These are phyloP conservation scores for Cantharellus anzutake DNA, from an alignment of 768 basidiomycete genomes.

Conservation along the genomic window DNA sequence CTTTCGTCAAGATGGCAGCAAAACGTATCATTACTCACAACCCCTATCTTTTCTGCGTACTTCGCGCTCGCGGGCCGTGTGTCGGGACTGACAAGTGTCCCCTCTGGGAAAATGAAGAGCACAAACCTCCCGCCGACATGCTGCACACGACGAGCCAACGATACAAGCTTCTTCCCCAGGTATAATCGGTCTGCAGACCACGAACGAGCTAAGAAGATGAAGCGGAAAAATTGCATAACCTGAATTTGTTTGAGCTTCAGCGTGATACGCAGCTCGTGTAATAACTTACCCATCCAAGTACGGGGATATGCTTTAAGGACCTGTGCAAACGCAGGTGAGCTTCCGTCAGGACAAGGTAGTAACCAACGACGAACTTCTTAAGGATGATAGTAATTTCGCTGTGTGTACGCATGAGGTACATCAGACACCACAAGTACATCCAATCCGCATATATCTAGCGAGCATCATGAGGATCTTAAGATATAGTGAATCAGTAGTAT, in stretches of 20 bases:
- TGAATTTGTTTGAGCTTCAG: constrained; percentile 13
- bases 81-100: constrained; percentile 75
- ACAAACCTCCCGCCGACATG: constrained; percentile 32
- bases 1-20: neutral
- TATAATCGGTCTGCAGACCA: constrained; percentile 71
- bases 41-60: constrained; percentile 74
- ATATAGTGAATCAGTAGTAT: too few relatives aligned
- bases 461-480: neutral
- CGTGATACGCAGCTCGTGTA: neutral
- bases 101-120: constrained; percentile 87
- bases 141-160: constrained; percentile 2
- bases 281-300: constrained; percentile 65
- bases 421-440: constrained; percentile 74
- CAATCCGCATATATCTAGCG: constrained; percentile 55
- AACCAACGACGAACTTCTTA: constrained; percentile 29
- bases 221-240: constrained; percentile 89
- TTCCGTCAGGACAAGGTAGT: neutral
- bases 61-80: constrained; percentile 73
- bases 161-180: constrained; percentile 33
- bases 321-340: constrained; percentile 12
- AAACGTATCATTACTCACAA: constrained; percentile 35
- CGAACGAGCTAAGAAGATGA: constrained; percentile 82
- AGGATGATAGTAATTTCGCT: constrained; percentile 73
- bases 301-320: constrained; percentile 66
- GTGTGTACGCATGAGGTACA: constrained; percentile 51